A percentile compares a stretch with the other conserved stretches of the same genome.
Evolutionary conservation across 1,284 basidiomycete species (phyloP).

Genomic region (Trametes versicolor): DNA sequence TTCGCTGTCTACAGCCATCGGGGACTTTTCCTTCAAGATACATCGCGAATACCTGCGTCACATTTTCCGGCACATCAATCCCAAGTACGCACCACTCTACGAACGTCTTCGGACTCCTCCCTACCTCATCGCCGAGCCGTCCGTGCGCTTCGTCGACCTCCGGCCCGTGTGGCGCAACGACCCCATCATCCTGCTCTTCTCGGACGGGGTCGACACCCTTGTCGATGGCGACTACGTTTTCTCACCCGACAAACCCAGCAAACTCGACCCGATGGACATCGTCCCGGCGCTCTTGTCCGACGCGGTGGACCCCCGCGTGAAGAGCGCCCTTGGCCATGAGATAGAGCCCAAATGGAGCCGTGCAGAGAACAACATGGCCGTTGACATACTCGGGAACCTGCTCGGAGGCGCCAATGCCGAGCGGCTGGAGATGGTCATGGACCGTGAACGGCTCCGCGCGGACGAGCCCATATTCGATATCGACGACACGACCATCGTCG

Average conservation of each 20-base stretch:
- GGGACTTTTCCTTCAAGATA: slow-evolving; percentile 11
- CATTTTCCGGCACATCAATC: slow-evolving; percentile 9
- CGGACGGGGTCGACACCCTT: slow-evolving; percentile 20
- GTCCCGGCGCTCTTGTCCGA: slow-evolving; percentile 14
- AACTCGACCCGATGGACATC: slow-evolving; percentile 12
- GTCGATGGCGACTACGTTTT: slow-evolving; percentile 20
- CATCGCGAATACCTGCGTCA: slow-evolving; percentile 9
- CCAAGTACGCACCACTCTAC: background rate
- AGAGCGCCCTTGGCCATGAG: slow-evolving; percentile 12
- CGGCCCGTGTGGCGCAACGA: background rate
- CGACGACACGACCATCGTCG: slow-evolving; percentile 14
- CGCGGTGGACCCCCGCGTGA: slow-evolving; percentile 7
- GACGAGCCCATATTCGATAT: slow-evolving; percentile 14
- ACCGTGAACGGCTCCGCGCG: background rate
- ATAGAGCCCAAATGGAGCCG: slow-evolving; percentile 14
- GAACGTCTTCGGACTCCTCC: slow-evolving; percentile 16
- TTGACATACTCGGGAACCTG: slow-evolving; percentile 20
- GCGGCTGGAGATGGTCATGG: slow-evolving; percentile 9
- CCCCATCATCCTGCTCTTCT: slow-evolving; percentile 12
- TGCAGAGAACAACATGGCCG: slow-evolving; percentile 8
- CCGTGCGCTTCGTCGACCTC: slow-evolving; percentile 17
- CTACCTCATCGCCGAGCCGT: slow-evolving; percentile 17
- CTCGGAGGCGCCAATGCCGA: slow-evolving; percentile 7
- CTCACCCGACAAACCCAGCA: slow-evolving; percentile 2
- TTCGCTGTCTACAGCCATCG: slow-evolving; percentile 12